Evolutionary conservation across 441 rosid genomes (phyloP).

Genomic region (Arabidopsis hybrid): DNA sequence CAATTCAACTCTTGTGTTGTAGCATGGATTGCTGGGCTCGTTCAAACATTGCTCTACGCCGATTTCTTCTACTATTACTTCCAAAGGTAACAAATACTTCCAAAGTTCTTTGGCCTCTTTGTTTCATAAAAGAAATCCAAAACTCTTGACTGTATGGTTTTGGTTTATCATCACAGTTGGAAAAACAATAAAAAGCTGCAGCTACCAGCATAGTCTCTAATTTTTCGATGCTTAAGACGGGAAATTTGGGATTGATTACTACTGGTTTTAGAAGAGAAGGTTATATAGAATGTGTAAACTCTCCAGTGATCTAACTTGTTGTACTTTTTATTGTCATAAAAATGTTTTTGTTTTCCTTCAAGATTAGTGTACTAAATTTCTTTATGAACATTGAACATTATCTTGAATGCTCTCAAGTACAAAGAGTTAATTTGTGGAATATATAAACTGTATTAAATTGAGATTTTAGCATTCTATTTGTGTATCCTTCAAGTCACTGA

Average conservation of each 20-base stretch:
- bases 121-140: neutral
- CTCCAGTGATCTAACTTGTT: slow-evolving; percentile 20
- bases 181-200: slow-evolving; percentile 29
- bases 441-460: no score
- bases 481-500: neutral
- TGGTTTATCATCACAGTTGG: slow-evolving; percentile 15
- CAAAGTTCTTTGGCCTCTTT: neutral
- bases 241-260: neutral
- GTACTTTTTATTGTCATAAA: neutral
- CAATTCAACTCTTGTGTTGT: slow-evolving; percentile 22
- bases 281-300: slow-evolving; percentile 23
- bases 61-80: slow-evolving; percentile 68
- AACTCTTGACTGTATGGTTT: neutral
- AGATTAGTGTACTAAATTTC: neutral
- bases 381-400: neutral
- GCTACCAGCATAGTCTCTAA: slow-evolving; percentile 17
- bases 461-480: neutral
- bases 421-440: neutral
- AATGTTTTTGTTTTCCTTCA: neutral
- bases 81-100: slow-evolving; percentile 48
- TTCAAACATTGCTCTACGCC: slow-evolving; percentile 59
- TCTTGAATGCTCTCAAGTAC: neutral
- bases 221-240: neutral
- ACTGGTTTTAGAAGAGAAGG: slow-evolving; percentile 5
- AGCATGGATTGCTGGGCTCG: slow-evolving; percentile 68